phyloP scores from a whole-genome alignment of 2,329 filamentous ascomycete species.

The Arachnomyces sp. region DNA sequence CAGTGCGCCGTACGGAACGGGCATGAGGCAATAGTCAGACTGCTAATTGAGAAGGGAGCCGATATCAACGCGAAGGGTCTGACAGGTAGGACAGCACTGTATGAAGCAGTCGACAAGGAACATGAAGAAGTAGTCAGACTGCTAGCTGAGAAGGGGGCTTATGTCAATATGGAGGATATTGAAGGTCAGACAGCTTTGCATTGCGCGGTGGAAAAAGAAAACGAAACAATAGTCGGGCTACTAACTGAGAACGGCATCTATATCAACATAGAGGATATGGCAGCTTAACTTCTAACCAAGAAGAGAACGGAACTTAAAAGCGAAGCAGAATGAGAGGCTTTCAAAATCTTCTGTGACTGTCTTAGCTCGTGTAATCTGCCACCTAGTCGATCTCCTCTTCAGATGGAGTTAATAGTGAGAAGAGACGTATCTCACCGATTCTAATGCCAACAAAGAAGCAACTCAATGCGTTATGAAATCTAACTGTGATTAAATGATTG shows the following conservation, averaged over 20 bases:
- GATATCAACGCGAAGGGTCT: slow-evolving; percentile 13
- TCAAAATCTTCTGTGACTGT: too few relatives aligned
- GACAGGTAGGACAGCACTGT: slow-evolving; percentile 13
- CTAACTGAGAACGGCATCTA: slow-evolving; percentile 14
- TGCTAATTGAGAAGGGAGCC: slow-evolving; percentile 15
- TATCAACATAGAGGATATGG: slow-evolving; percentile 10
- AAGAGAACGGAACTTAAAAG: slow-evolving; percentile 12
- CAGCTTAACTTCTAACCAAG: slow-evolving; percentile 12
- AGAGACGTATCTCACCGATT: too few relatives aligned
- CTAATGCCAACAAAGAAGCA: too few relatives aligned
- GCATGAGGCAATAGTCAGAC: slow-evolving; percentile 17
- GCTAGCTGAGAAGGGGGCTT: slow-evolving; percentile 12
- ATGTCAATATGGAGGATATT: slow-evolving; percentile 12
- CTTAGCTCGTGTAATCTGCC: too few relatives aligned
- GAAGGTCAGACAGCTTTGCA: slow-evolving; percentile 13
- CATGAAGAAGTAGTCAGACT: slow-evolving; percentile 10
- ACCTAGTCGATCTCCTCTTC: too few relatives aligned
- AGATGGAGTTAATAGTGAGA: too few relatives aligned
- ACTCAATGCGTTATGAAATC: too few relatives aligned
- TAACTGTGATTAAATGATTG: too few relatives aligned
- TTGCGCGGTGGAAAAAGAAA: slow-evolving; percentile 12
- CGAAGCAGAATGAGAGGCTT: too few relatives aligned
- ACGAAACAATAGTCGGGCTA: slow-evolving; percentile 11
- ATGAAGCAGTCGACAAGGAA: slow-evolving; percentile 12
- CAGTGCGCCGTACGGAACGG: too few relatives aligned